These are phyloP conservation scores for Phytophthora uliginosa DNA, from an alignment of 352 stramenopile species.

Conservation along the genomic window DNA sequence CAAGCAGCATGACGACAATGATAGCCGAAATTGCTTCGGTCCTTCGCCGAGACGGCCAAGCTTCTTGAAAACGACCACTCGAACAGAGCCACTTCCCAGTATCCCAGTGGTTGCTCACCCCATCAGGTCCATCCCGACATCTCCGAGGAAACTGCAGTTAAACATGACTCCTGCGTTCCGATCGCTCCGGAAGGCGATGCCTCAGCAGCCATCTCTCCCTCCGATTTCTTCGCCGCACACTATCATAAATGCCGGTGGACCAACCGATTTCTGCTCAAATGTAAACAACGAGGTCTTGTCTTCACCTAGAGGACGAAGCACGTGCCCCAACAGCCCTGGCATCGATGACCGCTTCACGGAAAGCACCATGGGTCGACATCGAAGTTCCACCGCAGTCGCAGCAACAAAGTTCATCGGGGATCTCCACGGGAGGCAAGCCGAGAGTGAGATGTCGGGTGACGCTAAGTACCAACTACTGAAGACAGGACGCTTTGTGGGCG, in stretches of 20 bases:
- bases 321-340: slow-evolving; percentile 6
- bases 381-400: slow-evolving; percentile 20
- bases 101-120: slow-evolving; percentile 50
- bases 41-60: slow-evolving; percentile 21
- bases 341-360: slow-evolving; percentile 13
- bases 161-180: slow-evolving; percentile 72
- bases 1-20: slow-evolving; percentile 18
- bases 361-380: slow-evolving; percentile 7
- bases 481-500: slow-evolving; percentile 69
- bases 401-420: slow-evolving; percentile 49
- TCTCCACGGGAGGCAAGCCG: slow-evolving; percentile 31
- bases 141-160: slow-evolving; percentile 57
- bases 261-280: slow-evolving; percentile 5
- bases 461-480: slow-evolving; percentile 75
- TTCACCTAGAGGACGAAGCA: slow-evolving; percentile 14
- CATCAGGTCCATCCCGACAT: slow-evolving; percentile 69
- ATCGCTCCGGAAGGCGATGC: slow-evolving; percentile 76
- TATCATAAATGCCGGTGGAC: slow-evolving; percentile 14
- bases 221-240: slow-evolving; percentile 50
- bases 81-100: slow-evolving; percentile 34
- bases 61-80: slow-evolving; percentile 19
- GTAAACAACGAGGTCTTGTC: slow-evolving; percentile 4
- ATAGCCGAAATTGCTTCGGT: slow-evolving; percentile 26
- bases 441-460: slow-evolving; percentile 28
- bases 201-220: slow-evolving; percentile 69